Evolutionary conservation across 176 grass and related monocot species (phyloP), one percentile per base, ranked within the genome.

Genomic region (Triticum monococcum): DNA sequence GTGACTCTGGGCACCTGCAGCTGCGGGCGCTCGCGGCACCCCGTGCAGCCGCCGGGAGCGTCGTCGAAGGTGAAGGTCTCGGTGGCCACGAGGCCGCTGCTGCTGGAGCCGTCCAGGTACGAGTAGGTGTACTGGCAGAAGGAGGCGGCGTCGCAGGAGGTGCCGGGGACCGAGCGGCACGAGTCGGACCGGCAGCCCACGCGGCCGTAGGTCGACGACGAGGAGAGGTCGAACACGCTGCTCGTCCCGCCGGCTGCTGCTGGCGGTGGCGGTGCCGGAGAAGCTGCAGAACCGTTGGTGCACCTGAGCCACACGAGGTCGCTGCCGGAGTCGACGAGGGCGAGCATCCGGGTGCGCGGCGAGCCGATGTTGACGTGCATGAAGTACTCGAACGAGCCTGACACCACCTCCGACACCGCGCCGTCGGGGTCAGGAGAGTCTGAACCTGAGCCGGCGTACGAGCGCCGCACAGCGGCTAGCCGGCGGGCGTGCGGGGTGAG

Each of bases 221-320:
- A 14, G 5, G 74, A 52, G 0, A 86, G 88, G 26, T 87, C 50
- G 68, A 91, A 95, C 67, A 59, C 56, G 10, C 7, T 13, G 7
- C 23, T 52, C 48, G 0, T 0, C 13, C 48, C 48, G 50, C 17
- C 20, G 20, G 57, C 7, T 20, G 2, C 20, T 17, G 6, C 18
- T 0, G 18, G 17, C 4, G 46, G 46, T 4, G 50, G 5, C 48
- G 48, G 4, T 18, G 50, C 18, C 20, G 57, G 57, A 56, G 50
- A 56, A 56, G 6, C n/a, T n/a, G n/a, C 1, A 32, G 16, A 17
- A 37, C 68, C 64, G 26, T 79, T 83, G 12, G 31, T 20, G 77
- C 91, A 95, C 17, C 59, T 71, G 0, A 86, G 22, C 91, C 94
- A 95, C 40, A 89, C 61, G 43, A 95, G 89, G 77, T 93, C 89